Evolutionary conservation across 352 stramenopile species (phyloP), one percentile per base, ranked within the genome.

Genomic region (Thalassiosira mediterranea): DNA sequence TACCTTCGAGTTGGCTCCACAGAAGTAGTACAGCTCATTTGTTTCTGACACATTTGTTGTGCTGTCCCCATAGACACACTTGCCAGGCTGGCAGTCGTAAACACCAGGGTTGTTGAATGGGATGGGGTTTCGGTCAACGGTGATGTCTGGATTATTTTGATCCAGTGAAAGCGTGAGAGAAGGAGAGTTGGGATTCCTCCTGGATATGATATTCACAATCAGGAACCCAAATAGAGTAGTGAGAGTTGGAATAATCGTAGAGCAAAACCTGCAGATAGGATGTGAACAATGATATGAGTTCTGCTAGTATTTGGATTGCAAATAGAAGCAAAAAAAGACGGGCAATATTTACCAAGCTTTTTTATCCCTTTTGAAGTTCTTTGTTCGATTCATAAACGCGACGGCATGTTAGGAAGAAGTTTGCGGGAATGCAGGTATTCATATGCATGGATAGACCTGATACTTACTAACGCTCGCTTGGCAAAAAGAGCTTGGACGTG

Each of bases 311-410:
- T n/a, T n/a, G n/a, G n/a, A n/a, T n/a, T n/a, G n/a, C n/a, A 42
- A 42, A 42, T 42, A 11, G 5, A 21, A 90, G 76, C 48, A 89
- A 90, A 65, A 94, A 93, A 47, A 95, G 83, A 11, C 13, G 26
- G 26, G 28, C 44, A 46, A 13, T 42, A 42, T 58, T 65, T 60
- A 66, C 70, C 96, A 93, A 26, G 96, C 91, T 65, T 96, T 95
- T 15, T 95, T 95, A 77, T 98, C 95, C 38, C 95, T 87, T 52
- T 93, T 91, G 28, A 96, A 96, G 46, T 97, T 95, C 2, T 90
- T 87, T 37, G n/a, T n/a, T n/a, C n/a, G n/a, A n/a, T n/a, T n/a
- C n/a, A n/a, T n/a, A n/a, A n/a, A n/a, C n/a, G n/a, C n/a, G n/a
- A n/a, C n/a, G n/a, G n/a, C n/a, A n/a, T n/a, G n/a, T n/a, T n/a